Evolutionary conservation across 257 asterid genomes (phyloP).

Genomic region (Fraxinus excelsior): DNA sequence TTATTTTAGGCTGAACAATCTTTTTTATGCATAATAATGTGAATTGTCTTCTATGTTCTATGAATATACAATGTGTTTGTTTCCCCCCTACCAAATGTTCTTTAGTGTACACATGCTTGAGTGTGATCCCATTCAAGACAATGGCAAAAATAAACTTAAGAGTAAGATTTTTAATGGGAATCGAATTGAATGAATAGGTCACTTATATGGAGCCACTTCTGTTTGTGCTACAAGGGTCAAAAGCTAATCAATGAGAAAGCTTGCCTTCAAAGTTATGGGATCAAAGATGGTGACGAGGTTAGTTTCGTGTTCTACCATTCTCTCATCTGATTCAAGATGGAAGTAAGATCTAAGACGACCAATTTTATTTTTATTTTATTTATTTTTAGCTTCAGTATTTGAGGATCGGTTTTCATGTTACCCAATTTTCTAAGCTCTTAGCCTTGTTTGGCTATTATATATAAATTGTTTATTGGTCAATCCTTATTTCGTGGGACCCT

Average conservation of each 20-base stretch:
- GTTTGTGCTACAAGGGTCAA: conserved; percentile 47
- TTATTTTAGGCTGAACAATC: background rate
- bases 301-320: background rate
- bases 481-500: no score
- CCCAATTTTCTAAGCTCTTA: background rate
- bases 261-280: conserved; percentile 43
- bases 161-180: background rate
- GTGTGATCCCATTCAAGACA: background rate
- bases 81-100: background rate
- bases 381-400: background rate
- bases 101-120: background rate
- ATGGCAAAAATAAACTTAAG: background rate
- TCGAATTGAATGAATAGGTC: conserved; percentile 31
- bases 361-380: background rate
- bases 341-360: background rate
- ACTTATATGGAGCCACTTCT: conserved; percentile 69
- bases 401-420: background rate
- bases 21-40: background rate
- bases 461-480: no score
- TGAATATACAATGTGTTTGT: background rate
- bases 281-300: conserved; percentile 70
- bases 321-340: background rate
- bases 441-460: no score
- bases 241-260: conserved; percentile 45
- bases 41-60: background rate